These are phyloP conservation scores for Xylaria sp. DNA, from an alignment of 2,329 filamentous ascomycete genomes.

Conservation along the genomic window DNA sequence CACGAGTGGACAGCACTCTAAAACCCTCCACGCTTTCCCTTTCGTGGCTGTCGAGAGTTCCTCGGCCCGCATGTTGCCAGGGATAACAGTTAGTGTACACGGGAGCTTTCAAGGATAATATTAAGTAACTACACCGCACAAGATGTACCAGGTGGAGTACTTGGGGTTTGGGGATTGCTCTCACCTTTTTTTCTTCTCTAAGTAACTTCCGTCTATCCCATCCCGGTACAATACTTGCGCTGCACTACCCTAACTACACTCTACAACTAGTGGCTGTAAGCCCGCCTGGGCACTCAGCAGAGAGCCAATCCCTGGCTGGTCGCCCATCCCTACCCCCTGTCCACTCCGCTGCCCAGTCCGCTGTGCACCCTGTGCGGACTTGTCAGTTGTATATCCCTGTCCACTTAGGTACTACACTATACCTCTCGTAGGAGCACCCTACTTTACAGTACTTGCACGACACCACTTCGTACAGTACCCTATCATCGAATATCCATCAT, in stretches of 20 bases:
- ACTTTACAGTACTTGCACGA: neutral
- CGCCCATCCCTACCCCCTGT: conserved; percentile 3
- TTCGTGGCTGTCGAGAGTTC: conserved; percentile 15
- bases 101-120: neutral
- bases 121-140: too few relatives aligned
- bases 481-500: conserved; percentile 16
- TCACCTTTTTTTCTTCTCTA: conserved; percentile 4
- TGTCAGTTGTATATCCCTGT: neutral
- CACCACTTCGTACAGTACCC: conserved; percentile 5
- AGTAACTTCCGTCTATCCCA: neutral
- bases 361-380: neutral
- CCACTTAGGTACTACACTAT: neutral
- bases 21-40: conserved; percentile 22
- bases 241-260: neutral
- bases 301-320: neutral
- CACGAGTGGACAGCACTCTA: conserved; percentile 4
- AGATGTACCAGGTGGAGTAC: conserved; percentile 5
- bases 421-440: neutral
- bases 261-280: conserved; percentile 6
- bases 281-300: neutral
- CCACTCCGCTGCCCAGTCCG: conserved; percentile 21
- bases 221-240: neutral
- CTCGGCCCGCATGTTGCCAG: conserved; percentile 22
- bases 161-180: neutral
- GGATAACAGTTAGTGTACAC: neutral